phyloP scores from a whole-genome alignment of 106 monocot genomes.

The Dendrobium nobile region DNA sequence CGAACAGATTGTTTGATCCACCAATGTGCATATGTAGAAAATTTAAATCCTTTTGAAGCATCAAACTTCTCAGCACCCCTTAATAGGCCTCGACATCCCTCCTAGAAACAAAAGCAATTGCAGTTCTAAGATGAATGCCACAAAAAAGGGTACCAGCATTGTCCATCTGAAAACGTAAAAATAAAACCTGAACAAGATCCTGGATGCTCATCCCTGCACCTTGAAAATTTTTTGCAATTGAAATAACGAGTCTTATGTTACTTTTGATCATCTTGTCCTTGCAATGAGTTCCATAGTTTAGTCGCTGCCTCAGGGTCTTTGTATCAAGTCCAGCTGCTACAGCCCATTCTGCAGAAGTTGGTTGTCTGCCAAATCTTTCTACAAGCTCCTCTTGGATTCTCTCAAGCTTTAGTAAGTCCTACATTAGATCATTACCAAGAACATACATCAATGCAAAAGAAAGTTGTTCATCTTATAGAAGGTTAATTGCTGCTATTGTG shows the following conservation, averaged over 20 bases:
- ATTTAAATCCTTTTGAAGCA: conserved; percentile 96
- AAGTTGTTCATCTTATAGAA: too few species aligned
- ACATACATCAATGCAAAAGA: too few species aligned
- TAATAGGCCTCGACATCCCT: conserved; percentile 85
- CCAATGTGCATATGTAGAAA: conserved; percentile 98
- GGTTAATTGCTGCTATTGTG: too few species aligned
- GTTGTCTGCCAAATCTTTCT: conserved; percentile 57
- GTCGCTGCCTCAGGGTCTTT: conserved; percentile 50
- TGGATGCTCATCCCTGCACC: conserved; percentile 79
- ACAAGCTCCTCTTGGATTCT: conserved; percentile 55
- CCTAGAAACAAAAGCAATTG: conserved; percentile 36
- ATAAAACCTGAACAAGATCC: conserved; percentile 94
- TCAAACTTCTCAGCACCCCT: conserved; percentile 96
- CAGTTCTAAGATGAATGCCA: neutral
- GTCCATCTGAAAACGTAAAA: neutral
- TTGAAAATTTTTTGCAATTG: conserved; percentile 89
- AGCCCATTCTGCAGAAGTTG: conserved; percentile 84
- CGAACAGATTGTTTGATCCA: conserved; percentile 97
- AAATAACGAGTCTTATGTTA: conserved; percentile 94
- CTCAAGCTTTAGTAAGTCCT: conserved; percentile 71
- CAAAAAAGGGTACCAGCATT: neutral
- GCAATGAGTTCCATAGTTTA: conserved; percentile 64
- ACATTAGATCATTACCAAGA: conserved; percentile 2
- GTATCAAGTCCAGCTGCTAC: conserved; percentile 62
- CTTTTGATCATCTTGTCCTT: conserved; percentile 93